These are phyloP conservation scores for Colletotrichum sublineola DNA, from an alignment of 2,329 filamentous ascomycete species.

Conservation along the genomic window DNA sequence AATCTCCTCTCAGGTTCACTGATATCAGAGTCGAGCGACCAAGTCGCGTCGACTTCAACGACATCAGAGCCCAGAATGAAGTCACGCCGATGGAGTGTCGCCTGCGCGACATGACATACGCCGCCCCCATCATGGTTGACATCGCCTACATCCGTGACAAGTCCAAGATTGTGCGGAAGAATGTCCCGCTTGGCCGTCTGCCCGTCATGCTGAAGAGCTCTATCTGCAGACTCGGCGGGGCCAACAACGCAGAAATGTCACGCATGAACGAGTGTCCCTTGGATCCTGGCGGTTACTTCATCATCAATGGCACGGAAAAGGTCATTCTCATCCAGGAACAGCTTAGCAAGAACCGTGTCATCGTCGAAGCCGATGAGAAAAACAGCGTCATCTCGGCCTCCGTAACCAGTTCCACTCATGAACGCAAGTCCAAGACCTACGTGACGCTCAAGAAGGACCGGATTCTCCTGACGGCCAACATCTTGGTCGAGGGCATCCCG, in stretches of 20 bases:
- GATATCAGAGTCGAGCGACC: constrained; percentile 90
- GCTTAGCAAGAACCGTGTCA: constrained; percentile 98
- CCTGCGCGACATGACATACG: constrained; percentile 97
- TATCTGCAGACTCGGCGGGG: constrained; percentile 88
- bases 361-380: constrained; percentile 92
- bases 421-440: constrained; percentile 98
- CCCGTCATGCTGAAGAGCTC: constrained; percentile 98
- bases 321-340: constrained; percentile 99
- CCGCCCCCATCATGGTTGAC: constrained; percentile 92
- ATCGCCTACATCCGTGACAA: constrained; percentile 90
- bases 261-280: constrained; percentile 94
- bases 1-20: constrained; percentile 67
- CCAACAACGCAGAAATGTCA: constrained; percentile 90
- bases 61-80: constrained; percentile 76
- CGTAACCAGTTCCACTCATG: constrained; percentile 97
- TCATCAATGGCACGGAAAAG: constrained; percentile 97
- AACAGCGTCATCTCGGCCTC: constrained; percentile 96
- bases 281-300: constrained; percentile 97
- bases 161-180: constrained; percentile 79
- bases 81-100: constrained; percentile 98
- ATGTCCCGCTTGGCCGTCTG: constrained; percentile 88
- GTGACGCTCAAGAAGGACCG: constrained; percentile 94
- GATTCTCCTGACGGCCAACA: constrained; percentile 92
- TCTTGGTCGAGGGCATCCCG: constrained; percentile 91
- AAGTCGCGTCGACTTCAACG: constrained; percentile 81